Base-by-base conservation (phyloP, 1,284 basidiomycete genomes). In the Retiboletus flavoniger region DNA sequence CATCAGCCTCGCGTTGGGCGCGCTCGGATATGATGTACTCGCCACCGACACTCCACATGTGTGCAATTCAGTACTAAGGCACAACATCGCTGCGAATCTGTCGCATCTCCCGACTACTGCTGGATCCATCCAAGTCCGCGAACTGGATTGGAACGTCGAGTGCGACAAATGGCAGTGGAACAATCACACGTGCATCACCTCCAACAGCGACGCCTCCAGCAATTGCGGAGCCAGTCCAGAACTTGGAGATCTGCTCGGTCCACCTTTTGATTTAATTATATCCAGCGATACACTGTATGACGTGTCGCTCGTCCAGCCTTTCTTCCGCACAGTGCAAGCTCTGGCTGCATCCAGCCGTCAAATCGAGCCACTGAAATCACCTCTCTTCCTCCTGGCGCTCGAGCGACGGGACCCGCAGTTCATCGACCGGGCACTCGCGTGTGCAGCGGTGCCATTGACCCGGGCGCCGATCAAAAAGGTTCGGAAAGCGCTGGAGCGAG, bases 221-320 rank as follows among this genome's bases (percentile, higher is more conserved):
- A 26, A 31, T 17, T 7, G 48, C 36, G 55, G 36, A 47, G 7
- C 56, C 32, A 24, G 36, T 4, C 19, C 43, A 51, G 42, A 43
- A 24, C 17, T 19, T 8, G 3, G 43, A 8, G 42, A 57, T 38
- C 45, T 53, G 40, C 73, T 80, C 14, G 55, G 61, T 11, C 80
- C 82, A 19, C 84, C 84, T 0, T 89, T 89, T 73, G 89, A 95
- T 72, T 77, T 94, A 56, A 85, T 96, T 59, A 70, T 92, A 53
- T 87, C 91, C 16, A 86, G 93, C 53, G 94, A 97, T 71, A 95
- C 94, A 0, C 74, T 95, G 50, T 96, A 95, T 69, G 72, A 78
- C 29, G 67, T 79, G 1, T 73, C 79, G 8, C 84, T 95, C 47
- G 71, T 88, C 29, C 66, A 78, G 16, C 90, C 90, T 0, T 82